Evolutionary conservation across 176 grass and related monocot species (phyloP).

Genomic region (Rhynchospora tenuis): DNA sequence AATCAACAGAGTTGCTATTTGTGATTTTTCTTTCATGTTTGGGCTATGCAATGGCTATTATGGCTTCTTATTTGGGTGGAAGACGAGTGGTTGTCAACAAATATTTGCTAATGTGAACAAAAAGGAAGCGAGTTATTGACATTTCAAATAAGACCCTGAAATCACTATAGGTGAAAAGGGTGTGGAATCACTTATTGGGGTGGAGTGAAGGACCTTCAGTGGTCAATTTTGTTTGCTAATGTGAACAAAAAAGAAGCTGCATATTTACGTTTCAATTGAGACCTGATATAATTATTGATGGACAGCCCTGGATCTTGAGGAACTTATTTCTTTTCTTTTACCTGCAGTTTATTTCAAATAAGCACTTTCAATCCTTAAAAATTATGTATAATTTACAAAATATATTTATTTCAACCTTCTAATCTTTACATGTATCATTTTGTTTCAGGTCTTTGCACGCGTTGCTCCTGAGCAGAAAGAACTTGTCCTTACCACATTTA

Average conservation of each 20-base stretch:
- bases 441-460: constrained; percentile 88
- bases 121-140: background rate
- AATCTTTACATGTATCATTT: background rate
- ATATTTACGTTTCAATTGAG: background rate
- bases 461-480: constrained; percentile 99
- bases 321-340: background rate
- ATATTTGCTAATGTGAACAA: background rate
- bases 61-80: background rate
- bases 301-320: background rate
- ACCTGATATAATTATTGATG: background rate
- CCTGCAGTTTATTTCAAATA: background rate
- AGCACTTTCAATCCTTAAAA: background rate
- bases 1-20: background rate
- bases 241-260: background rate
- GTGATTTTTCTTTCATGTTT: background rate
- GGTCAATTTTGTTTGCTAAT: too few species aligned
- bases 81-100: background rate
- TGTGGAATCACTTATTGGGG: background rate
- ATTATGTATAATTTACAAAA: background rate
- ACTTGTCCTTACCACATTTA: constrained; percentile 94
- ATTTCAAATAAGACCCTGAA: background rate
- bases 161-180: background rate
- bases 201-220: background rate
- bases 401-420: background rate
- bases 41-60: background rate